Evolutionary conservation across 2,329 filamentous ascomycete species (phyloP).

Genomic region (Fusarium sterilihyphosum): DNA sequence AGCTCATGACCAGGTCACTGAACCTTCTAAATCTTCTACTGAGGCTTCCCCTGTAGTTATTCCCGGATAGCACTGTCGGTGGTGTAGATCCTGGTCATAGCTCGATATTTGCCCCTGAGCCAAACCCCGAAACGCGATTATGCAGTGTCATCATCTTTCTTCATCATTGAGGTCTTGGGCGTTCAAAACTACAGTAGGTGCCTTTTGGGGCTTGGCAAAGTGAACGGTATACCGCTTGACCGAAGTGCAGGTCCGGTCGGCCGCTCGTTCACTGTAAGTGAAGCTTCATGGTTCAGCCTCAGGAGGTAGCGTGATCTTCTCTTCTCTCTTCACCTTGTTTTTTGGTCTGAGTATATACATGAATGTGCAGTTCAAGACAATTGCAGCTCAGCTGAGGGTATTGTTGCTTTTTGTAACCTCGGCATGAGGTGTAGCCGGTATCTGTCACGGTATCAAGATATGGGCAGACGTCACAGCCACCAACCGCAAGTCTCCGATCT

Average conservation of each 20-base stretch:
- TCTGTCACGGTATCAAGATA: not conserved
- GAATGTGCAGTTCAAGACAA: not conserved
- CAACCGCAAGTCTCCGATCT: not conserved
- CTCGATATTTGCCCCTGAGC: not conserved
- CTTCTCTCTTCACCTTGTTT: not conserved
- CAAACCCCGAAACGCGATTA: not conserved
- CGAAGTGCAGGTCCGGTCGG: not conserved
- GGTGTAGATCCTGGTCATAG: not conserved
- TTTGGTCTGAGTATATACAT: too few relatives aligned
- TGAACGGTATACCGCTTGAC: not conserved
- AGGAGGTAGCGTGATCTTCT: not conserved
- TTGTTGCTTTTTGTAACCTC: not conserved
- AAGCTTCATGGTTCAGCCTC: not conserved
- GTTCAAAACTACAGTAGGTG: not conserved
- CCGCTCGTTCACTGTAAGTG: not conserved
- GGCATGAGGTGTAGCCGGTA: not conserved
- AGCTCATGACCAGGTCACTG: slow-evolving; percentile 9
- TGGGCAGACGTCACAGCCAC: not conserved
- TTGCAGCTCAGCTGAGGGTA: not conserved
- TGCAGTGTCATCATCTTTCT: not conserved
- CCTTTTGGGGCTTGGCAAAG: not conserved
- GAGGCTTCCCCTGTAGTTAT: slow-evolving; percentile 2
- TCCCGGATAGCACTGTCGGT: slow-evolving; percentile 2
- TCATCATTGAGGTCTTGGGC: not conserved
- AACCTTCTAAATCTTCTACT: not conserved